Evolutionary conservation across 257 asterid species (phyloP).

Genomic region (Anisodus acutangulus): DNA sequence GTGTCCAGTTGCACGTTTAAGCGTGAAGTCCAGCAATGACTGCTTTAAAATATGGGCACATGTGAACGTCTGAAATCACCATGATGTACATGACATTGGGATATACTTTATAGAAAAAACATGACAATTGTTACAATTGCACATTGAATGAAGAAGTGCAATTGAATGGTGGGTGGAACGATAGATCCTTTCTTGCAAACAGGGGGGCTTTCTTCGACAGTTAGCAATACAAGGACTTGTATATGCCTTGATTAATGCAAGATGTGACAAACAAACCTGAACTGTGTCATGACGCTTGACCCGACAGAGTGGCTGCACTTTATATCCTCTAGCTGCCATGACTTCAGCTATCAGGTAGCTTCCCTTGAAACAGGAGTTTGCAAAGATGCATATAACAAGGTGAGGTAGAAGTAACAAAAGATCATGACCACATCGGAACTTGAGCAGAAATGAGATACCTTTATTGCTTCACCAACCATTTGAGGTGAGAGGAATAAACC

Average conservation of each 20-base stretch:
- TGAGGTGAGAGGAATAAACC: conserved; percentile 95
- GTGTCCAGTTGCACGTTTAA: neutral
- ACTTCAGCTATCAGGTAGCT: conserved; percentile 90
- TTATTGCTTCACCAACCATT: conserved; percentile 96
- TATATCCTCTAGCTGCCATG: conserved; percentile 83
- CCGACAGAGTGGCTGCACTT: conserved; percentile 83
- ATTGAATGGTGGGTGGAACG: neutral
- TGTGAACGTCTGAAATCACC: neutral
- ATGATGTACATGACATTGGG: neutral
- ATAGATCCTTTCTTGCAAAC: neutral
- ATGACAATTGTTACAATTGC: neutral
- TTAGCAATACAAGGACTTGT: conserved; percentile 1
- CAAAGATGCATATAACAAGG: conserved; percentile 30
- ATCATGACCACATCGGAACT: conserved; percentile 21
- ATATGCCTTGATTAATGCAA: conserved; percentile 29
- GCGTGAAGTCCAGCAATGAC: neutral
- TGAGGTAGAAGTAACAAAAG: conserved; percentile 19
- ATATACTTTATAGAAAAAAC: neutral
- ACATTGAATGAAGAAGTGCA: conserved; percentile 2
- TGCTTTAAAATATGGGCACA: neutral
- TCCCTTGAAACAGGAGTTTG: conserved; percentile 59
- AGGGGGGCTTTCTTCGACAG: neutral
- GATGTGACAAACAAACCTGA: conserved; percentile 59
- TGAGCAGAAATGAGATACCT: conserved; percentile 51
- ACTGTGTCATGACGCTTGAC: conserved; percentile 86